Base-by-base conservation (phyloP, 1,284 basidiomycete species). In the Ustilago lituana region DNA sequence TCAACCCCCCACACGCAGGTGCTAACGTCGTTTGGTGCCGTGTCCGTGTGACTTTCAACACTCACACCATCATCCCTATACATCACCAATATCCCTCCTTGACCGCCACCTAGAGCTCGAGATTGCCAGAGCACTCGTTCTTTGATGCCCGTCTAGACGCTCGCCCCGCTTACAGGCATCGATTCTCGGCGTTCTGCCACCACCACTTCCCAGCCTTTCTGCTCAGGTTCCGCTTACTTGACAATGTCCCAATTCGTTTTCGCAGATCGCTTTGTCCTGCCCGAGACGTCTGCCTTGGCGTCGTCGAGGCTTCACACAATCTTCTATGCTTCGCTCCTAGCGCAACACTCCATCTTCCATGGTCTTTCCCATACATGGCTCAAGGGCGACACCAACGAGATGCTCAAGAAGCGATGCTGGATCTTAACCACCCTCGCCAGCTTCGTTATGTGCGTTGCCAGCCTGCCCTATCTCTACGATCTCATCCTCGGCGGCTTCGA, bases 351-450 rank as follows among this genome's bases (percentile, higher is more conserved):
- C 39, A 61, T 69, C 44, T 81, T 75, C 45, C 79, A 81, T 20
- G 32, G 66, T 2, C 47, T 81, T 20, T 68, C 76, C 11, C 45
- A 61, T 29, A 67, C 74, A 8, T 45, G 72, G 39, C 75, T 68
- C 52, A 47, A 39, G 11, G 79, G 74, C 40, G 58, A 63, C 15
- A 59, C 37, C 49, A 61, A 68, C 17, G 72, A 74, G 8, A 65
- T 73, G 60, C 67, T 69, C 58, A 79, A 77, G 53, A 74, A 77
- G 43, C 74, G 79, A 19, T 76, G 73, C 32, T 82, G 80, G 80
- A 81, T 82, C 52, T 69, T 82, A 47, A 82, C 80, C 20, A 82
- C 77, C 24, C 33, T 82, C 12, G 62, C 72, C 51, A 78, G 68
- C 35, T 57, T 75, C 35, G 73, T 77, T 36, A 74, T 78, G 65